Percentiles rank a stretch among this genome's conserved stretches.
Evolutionary conservation across 176 grass and related monocot species (phyloP).

Genomic region (Paspalum vaginatum): DNA sequence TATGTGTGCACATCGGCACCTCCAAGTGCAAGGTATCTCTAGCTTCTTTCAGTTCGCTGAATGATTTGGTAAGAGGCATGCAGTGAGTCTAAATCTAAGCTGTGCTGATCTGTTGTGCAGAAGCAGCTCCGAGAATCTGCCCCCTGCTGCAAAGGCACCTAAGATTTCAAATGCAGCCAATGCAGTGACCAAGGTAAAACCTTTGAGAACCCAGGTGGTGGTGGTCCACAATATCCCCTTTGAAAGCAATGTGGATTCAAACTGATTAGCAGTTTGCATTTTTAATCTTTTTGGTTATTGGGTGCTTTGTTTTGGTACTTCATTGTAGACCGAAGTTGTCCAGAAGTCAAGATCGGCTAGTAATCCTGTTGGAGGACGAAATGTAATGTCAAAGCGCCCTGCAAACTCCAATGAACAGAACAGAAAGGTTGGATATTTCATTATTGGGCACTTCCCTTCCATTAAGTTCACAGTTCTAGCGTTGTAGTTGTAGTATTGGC

Average conservation of each 20-base stretch:
- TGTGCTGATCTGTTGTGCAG: conserved; percentile 36
- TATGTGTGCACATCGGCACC: conserved; percentile 26
- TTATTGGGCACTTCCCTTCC: not conserved
- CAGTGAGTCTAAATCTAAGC: conserved; percentile 4
- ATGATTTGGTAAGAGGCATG: conserved; percentile 6
- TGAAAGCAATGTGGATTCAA: not conserved
- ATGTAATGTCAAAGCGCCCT: not conserved
- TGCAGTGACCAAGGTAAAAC: conserved; percentile 41
- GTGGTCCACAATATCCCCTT: not conserved
- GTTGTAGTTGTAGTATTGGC: not conserved
- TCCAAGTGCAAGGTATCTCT: conserved; percentile 43
- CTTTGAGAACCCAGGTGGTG: not conserved
- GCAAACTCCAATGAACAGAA: conserved; percentile 31
- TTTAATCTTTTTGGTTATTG: not conserved
- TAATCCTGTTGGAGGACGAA: conserved; percentile 27
- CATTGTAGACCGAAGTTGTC: conserved; percentile 31
- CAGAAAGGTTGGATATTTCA: conserved; percentile 39
- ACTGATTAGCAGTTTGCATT: not conserved
- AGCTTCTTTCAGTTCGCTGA: not conserved
- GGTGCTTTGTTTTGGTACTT: not conserved
- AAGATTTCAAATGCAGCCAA: conserved; percentile 29
- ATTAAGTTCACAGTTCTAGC: no score
- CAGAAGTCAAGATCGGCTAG: conserved; percentile 27
- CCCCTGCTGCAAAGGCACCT: conserved; percentile 33
- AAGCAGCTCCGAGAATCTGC: conserved; percentile 35